Evolutionary conservation across 2,329 filamentous ascomycete genomes (phyloP), one percentile per base, ranked within the genome.

Genomic region (Aspergillus sp.): DNA sequence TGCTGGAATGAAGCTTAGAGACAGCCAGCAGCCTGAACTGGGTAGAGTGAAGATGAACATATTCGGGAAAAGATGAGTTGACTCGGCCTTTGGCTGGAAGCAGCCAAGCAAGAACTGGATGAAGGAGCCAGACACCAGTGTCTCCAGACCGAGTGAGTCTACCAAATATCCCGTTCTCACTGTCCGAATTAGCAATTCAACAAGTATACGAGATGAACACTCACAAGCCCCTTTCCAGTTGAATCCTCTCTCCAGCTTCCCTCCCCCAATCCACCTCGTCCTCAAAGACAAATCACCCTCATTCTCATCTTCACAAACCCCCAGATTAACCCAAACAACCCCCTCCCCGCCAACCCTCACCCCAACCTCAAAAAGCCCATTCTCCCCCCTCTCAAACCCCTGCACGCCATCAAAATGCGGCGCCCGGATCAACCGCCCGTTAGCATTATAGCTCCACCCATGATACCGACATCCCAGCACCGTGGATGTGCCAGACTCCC

Each of bases 381-480:
- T 86, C 67, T 82, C 72, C 11, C 75, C 72, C 70, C 80, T 83
- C 62, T 85, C 80, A 64, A 87, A 87, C 8, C 80, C 82, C 2
- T 77, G 73, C 1, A 86, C 70, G 19, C 81, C 78, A 41, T 85
- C 78, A 64, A 85, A 87, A 2, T 81, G 79, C 0, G 84, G 84
- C 2, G 85, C 84, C 68, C 87, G 87, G 25, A 84, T 80, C 3
- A 87, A 75, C 49, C 82, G 81, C 14, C 84, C 85, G 27, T 76
- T 78, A 2, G 84, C 74, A 45, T 83, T 81, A 60, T 87, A 87
- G 2, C 82, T 84, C 84, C 85, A 87, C 43, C 84, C 84, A 64
- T 87, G 84, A 64, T 87, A 87, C 58, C 81, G 81, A 75, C 85
- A 87, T 0, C 81, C 76, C 39, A 87, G 77, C 37, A 87, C 79